phyloP scores from a whole-genome alignment of 2,329 filamentous ascomycete genomes.

The Ophiostoma ips region DNA sequence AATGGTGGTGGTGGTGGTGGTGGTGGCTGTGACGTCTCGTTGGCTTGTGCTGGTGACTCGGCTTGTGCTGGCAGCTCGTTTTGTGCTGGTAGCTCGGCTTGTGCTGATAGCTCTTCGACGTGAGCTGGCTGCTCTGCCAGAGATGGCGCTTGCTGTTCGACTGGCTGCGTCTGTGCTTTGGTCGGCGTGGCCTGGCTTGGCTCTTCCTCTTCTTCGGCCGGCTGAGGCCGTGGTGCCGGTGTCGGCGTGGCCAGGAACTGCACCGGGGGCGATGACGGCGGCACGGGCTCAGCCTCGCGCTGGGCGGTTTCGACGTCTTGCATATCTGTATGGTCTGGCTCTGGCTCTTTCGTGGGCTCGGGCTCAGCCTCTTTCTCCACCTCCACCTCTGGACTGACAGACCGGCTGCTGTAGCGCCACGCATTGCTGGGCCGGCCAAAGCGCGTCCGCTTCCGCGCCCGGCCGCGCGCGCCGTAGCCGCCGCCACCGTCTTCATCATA shows the following conservation, averaged over 20 bases:
- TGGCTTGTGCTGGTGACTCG: no score
- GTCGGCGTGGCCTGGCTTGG: no score
- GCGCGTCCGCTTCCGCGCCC: constrained; percentile 54
- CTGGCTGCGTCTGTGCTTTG: no score
- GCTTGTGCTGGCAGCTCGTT: no score
- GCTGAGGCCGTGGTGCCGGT: constrained; percentile 1
- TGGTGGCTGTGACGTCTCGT: no score
- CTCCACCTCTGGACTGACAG: constrained; percentile 49
- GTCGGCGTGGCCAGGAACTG: constrained; percentile 1
- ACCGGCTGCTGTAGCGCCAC: constrained; percentile 63
- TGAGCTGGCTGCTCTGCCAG: no score
- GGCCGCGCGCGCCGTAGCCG: constrained; percentile 42
- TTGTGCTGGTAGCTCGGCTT: no score
- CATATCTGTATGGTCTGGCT: constrained; percentile 8
- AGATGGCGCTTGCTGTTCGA: no score
- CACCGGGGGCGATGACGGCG: not conserved
- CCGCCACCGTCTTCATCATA: constrained; percentile 64
- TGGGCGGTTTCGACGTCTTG: not conserved
- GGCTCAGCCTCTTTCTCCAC: constrained; percentile 28
- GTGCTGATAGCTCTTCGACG: no score
- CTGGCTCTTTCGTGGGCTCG: constrained; percentile 30
- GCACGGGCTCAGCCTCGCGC: not conserved
- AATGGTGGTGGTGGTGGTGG: not conserved
- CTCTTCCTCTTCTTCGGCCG: no score
- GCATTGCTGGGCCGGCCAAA: constrained; percentile 51